phyloP scores from a whole-genome alignment of 2,329 filamentous ascomycete species.

The Trichoderma polysporum region DNA sequence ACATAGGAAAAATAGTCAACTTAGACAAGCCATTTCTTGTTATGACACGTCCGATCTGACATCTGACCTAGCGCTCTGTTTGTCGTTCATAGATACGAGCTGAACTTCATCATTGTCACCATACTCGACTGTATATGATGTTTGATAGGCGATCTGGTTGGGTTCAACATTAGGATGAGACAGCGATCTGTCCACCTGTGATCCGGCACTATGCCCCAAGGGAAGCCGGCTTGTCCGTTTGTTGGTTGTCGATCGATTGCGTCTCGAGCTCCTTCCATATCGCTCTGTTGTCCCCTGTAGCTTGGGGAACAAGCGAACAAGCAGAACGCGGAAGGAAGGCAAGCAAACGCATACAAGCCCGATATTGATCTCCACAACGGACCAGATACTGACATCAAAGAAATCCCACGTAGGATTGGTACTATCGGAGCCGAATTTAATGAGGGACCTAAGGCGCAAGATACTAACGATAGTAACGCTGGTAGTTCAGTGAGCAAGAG shows the following conservation, averaged over 20 bases:
- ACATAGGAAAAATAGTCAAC: not conserved
- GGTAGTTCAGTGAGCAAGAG: not conserved
- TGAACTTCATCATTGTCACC: constrained; percentile 19
- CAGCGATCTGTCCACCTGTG: constrained; percentile 27
- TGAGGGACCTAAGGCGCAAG: constrained; percentile 37
- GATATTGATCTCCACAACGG: constrained; percentile 40
- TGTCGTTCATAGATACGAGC: constrained; percentile 19
- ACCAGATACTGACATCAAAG: constrained; percentile 36
- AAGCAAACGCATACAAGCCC: constrained; percentile 42
- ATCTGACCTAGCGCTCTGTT: constrained; percentile 15
- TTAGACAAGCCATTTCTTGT: not conserved
- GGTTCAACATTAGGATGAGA: constrained; percentile 25
- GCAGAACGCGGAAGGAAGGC: constrained; percentile 37
- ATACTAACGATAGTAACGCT: constrained; percentile 42
- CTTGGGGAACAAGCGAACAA: constrained; percentile 41
- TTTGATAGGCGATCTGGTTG: constrained; percentile 35
- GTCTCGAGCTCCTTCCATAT: constrained; percentile 29
- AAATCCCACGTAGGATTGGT: constrained; percentile 39
- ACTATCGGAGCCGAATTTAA: constrained; percentile 32
- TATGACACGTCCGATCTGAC: constrained; percentile 8
- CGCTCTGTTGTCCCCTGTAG: constrained; percentile 32
- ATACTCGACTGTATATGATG: constrained; percentile 38
- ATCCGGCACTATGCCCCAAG: constrained; percentile 27
- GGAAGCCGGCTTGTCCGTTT: constrained; percentile 21
- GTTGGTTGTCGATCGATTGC: constrained; percentile 19